A percentile compares a stretch with the other conserved stretches of the same genome.
These are phyloP conservation scores for Chaetomium strumarium DNA, from an alignment of 2,329 filamentous ascomycete species.

Conservation along the genomic window DNA sequence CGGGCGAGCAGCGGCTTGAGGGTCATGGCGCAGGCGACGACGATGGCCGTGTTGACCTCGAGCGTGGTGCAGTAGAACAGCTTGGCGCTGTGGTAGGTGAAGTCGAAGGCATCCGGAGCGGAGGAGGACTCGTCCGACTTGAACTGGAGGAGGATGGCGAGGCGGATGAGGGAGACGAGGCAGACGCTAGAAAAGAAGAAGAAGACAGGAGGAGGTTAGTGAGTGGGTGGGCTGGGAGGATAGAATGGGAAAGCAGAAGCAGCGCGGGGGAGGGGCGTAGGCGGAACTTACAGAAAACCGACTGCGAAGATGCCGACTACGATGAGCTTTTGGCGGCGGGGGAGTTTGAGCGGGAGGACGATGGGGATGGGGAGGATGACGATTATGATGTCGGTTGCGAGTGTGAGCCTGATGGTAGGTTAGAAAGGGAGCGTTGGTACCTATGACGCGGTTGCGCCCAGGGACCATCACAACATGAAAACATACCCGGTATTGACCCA, in stretches of 20 bases:
- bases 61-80: slow-evolving; percentile 31
- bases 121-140: slow-evolving; percentile 4
- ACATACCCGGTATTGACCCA: slow-evolving; percentile 20
- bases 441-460: slow-evolving; percentile 9
- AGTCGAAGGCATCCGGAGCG: slow-evolving; percentile 21
- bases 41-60: slow-evolving; percentile 32
- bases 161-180: slow-evolving; percentile 30
- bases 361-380: slow-evolving; percentile 36
- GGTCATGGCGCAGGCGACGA: slow-evolving; percentile 32
- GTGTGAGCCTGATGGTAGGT: too few species aligned
- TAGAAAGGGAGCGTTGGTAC: too few species aligned
- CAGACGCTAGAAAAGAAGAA: slow-evolving; percentile 26
- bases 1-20: slow-evolving; percentile 34
- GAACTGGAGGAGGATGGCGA: slow-evolving; percentile 22
- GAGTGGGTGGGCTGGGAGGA: neutral
- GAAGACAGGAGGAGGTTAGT: neutral
- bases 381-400: slow-evolving; percentile 30
- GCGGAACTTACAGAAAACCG: slow-evolving; percentile 21
- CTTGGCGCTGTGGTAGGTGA: slow-evolving; percentile 25
- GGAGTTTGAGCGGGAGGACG: slow-evolving; percentile 12
- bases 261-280: too few species aligned
- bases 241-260: too few species aligned
- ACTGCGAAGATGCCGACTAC: slow-evolving; percentile 20
- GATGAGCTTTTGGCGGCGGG: slow-evolving; percentile 15
- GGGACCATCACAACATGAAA: neutral